Conservation (phyloP, 306 rosid species). For the Cicer arietinum region DNA sequence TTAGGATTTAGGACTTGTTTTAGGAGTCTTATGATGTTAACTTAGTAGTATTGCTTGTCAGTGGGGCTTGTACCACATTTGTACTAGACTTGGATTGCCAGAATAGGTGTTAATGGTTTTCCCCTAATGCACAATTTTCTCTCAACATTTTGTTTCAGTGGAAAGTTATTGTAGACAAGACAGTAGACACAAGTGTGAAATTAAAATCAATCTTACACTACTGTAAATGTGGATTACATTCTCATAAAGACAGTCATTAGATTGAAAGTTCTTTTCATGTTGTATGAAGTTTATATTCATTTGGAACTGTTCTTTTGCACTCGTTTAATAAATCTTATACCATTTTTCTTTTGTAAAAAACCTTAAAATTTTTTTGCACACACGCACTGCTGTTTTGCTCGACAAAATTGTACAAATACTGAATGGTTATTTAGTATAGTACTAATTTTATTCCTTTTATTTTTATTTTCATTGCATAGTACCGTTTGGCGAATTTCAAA, state of each 20-base stretch:
- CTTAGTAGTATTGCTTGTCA: neutral
- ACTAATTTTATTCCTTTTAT: conserved; percentile 15
- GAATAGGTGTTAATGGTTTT: neutral
- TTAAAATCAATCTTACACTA: conserved; percentile 9
- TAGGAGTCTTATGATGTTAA: conserved; percentile 30
- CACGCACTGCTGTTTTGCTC: neutral
- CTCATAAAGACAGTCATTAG: neutral
- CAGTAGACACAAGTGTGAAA: neutral
- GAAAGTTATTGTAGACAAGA: neutral
- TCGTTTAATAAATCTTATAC: neutral
- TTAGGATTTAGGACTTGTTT: conserved; percentile 11
- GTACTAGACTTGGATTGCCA: neutral
- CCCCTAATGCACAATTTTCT: neutral
- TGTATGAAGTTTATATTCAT: conserved; percentile 1
- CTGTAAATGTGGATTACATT: neutral
- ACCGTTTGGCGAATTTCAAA: neutral
- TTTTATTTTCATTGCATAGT: conserved; percentile 12
- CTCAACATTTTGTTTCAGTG: neutral
- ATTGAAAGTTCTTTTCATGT: conserved; percentile 12
- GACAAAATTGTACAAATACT: conserved; percentile 19
- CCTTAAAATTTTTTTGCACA: neutral
- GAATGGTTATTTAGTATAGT: conserved; percentile 9
- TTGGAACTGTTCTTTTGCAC: neutral
- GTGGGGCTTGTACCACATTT: neutral
- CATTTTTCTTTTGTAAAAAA: conserved; percentile 2